Evolutionary conservation across 169 alveolate genomes (phyloP).

Genomic region (Eimeria necatrix): DNA sequence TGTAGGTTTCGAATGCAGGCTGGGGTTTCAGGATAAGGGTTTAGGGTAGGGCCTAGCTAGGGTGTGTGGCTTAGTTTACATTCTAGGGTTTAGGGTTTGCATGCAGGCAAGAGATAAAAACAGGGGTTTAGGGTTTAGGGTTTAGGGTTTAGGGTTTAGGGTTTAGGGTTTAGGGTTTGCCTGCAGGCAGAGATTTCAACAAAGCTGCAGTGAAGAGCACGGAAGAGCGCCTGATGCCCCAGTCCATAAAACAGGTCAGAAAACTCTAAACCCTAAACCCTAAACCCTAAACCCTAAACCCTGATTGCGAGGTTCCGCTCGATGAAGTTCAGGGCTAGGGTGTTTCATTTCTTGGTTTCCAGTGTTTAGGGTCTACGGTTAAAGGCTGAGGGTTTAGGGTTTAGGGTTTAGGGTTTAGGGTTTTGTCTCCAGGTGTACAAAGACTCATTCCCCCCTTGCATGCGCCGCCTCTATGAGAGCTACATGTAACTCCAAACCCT

Average conservation of each 20-base stretch:
- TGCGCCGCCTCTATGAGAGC: constrained; percentile 92
- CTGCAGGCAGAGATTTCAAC: constrained; percentile 43
- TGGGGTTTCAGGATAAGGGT: too few relatives aligned
- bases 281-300: not conserved
- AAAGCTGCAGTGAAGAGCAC: constrained; percentile 35
- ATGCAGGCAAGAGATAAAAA: too few relatives aligned
- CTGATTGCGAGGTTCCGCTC: not conserved
- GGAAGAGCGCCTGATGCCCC: constrained; percentile 73
- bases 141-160: too few relatives aligned
- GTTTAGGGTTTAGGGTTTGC: not conserved
- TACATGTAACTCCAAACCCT: constrained; percentile 81
- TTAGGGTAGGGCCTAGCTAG: too few relatives aligned
- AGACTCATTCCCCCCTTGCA: constrained; percentile 94
- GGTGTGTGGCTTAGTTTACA: too few relatives aligned
- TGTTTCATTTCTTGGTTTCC: not conserved
- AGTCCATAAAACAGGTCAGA: constrained; percentile 20
- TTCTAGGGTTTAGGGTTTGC: too few relatives aligned
- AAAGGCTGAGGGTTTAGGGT: too few relatives aligned
- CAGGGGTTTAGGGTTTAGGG: constrained; percentile 33
- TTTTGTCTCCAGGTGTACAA: constrained; percentile 86
- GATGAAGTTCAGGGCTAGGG: not conserved
- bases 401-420: constrained; percentile 42
- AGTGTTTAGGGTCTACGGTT: not conserved
- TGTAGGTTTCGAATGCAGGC: too few relatives aligned
- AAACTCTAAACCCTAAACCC: not conserved